Evolutionary conservation across 208 protist species (phyloP).

Genomic region (Trypanosoma cruzi): DNA sequence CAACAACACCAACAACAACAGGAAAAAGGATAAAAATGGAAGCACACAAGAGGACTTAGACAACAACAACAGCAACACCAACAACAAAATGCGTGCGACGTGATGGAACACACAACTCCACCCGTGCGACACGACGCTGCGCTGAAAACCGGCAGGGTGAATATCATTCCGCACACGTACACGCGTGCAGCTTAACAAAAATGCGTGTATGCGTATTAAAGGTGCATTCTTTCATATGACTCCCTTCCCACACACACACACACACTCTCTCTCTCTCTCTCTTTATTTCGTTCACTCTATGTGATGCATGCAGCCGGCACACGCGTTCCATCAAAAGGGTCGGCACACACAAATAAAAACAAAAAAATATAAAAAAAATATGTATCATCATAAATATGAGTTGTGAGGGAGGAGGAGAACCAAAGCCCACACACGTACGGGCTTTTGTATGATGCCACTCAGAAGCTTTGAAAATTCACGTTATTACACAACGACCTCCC

Average conservation of each 20-base stretch:
- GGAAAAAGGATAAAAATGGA: background rate
- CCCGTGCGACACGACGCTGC: too few species aligned
- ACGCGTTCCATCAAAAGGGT: background rate
- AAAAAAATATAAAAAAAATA: conserved; percentile 13
- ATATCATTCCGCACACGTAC: background rate
- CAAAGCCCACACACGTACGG: background rate
- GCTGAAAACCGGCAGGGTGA: background rate
- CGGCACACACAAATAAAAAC: background rate
- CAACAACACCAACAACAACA: background rate
- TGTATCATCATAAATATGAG: background rate
- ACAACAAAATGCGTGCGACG: too few species aligned
- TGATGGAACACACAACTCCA: background rate
- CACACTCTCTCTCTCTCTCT: background rate
- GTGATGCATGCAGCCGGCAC: background rate
- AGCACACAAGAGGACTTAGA: background rate
- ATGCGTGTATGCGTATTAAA: background rate
- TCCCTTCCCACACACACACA: background rate
- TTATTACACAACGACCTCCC: background rate
- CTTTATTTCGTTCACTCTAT: background rate
- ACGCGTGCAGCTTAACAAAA: background rate
- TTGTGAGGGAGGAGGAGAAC: background rate
- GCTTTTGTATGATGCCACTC: too few species aligned
- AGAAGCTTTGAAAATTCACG: background rate
- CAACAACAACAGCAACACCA: background rate
- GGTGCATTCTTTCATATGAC: background rate